Evolutionary conservation across 495 filamentous ascomycete genomes (phyloP).

Genomic region (Symbiotaphrina buchneri): DNA sequence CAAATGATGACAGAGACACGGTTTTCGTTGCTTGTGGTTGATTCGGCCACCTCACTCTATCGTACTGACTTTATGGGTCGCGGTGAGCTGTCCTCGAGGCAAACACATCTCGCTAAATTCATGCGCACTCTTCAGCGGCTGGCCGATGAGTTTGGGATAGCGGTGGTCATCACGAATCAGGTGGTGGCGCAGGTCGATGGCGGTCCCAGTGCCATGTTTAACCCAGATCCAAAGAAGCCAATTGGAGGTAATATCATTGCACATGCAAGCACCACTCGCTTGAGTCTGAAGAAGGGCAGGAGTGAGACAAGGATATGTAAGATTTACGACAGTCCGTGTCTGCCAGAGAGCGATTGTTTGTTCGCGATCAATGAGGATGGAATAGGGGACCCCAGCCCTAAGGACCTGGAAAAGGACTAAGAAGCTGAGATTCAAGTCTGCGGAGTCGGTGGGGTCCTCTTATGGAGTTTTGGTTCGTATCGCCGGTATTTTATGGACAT

Average conservation of each 20-base stretch:
- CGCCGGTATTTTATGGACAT: too few relatives aligned
- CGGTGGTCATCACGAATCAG: slow-evolving; percentile 96
- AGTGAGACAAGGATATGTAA: slow-evolving; percentile 93
- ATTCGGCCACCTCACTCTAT: slow-evolving; percentile 86
- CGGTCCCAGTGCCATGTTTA: slow-evolving; percentile 90
- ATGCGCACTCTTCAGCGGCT: slow-evolving; percentile 84
- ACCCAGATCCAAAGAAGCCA: slow-evolving; percentile 96
- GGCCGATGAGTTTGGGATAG: slow-evolving; percentile 95
- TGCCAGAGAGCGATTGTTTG: slow-evolving; percentile 88
- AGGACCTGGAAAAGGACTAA: slow-evolving; percentile 70
- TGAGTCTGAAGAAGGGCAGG: slow-evolving; percentile 86
- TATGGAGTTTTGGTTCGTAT: too few relatives aligned
- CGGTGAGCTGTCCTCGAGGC: slow-evolving; percentile 73
- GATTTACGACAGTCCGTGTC: slow-evolving; percentile 94
- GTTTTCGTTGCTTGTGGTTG: slow-evolving; percentile 86
- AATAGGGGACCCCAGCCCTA: slow-evolving; percentile 86
- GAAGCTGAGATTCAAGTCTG: too few relatives aligned
- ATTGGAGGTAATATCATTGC: slow-evolving; percentile 98
- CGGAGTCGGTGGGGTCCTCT: too few relatives aligned
- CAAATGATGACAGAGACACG: slow-evolving; percentile 98
- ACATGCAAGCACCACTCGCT: slow-evolving; percentile 74
- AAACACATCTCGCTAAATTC: slow-evolving; percentile 92
- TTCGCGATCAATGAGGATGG: slow-evolving; percentile 96
- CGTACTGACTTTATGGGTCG: slow-evolving; percentile 89
- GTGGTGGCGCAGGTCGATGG: slow-evolving; percentile 97